Base-by-base conservation (phyloP, 2,329 filamentous ascomycete genomes). In the Apiospora kogelbergensis region DNA sequence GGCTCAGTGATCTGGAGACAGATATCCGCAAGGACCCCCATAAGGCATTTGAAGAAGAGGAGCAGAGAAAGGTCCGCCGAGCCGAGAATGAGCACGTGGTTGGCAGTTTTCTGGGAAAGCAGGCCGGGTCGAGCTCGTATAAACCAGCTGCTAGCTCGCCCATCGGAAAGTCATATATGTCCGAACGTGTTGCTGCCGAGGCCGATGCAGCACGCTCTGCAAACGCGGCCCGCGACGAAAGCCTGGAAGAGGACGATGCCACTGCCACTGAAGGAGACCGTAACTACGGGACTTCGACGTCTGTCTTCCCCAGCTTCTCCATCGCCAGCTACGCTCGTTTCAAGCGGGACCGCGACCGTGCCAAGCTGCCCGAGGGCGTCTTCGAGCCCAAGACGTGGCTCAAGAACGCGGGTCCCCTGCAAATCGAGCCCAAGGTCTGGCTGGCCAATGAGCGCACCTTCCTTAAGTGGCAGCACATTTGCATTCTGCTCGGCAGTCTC, bases 391-490 rank as follows among this genome's bases (percentile, higher is more conserved):
- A 88, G 10, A 86, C 90, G 73, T 97, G 95, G 90, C 93, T 99
- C 85, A 99, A 99, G 84, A 97, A 99, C 81, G 88, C 92, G 42
- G 95, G 96, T 3, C 93, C 94, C 44, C 88, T 98, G 72, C 92
- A 94, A 78, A 94, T 99, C 69, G 96, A 99, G 83, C 94, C 94
- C 71, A 99, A 99, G 82, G 95, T 99, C 40, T 99, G 96, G 95
- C 90, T 99, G 69, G 96, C 96, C 68, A 99, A 99, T 81, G 95
- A 99, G 82, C 91, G 96, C 71, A 99, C 96, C 0, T 99, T 98
- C 79, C 91, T 99, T 80, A 98, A 98, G 81, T 99, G 96, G 96
- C 93, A 98, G 84, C 95, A 98, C 80, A 94, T 99, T 76, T 91
- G 90, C 71, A 89, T 99, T 65, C 86, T 99, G 17, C 89, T 99